Evolutionary conservation across 2,329 filamentous ascomycete genomes (phyloP).

Genomic region (Ophiostoma piceae): DNA sequence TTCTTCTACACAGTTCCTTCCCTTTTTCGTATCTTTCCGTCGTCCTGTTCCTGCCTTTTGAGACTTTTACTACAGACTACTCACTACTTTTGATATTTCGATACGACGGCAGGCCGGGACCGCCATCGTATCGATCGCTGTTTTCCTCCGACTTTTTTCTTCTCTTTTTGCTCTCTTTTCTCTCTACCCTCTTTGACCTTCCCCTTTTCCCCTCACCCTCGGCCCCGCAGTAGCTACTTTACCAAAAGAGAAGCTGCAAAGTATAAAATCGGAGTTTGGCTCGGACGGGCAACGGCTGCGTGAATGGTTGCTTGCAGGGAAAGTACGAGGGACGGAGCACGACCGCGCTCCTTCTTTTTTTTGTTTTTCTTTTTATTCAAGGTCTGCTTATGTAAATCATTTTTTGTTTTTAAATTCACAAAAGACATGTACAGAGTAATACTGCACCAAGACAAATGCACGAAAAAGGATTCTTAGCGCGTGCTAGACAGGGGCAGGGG

Average conservation of each 20-base stretch:
- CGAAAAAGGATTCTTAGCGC: constrained; percentile 3
- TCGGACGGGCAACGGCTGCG: background rate
- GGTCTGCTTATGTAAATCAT: background rate
- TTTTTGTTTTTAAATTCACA: too few relatives aligned
- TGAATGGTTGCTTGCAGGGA: background rate
- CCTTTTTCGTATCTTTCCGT: constrained; percentile 2
- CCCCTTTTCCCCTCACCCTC: constrained; percentile 14
- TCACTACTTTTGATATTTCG: background rate
- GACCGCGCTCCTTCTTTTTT: background rate
- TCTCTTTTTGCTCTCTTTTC: background rate
- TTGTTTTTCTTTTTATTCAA: too few relatives aligned
- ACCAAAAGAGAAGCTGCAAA: constrained; percentile 20
- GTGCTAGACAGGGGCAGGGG: constrained; percentile 14
- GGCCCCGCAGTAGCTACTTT: constrained; percentile 19
- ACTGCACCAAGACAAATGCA: too few relatives aligned
- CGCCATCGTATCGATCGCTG: background rate
- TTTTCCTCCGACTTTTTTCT: constrained; percentile 12
- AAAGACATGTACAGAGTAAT: too few relatives aligned
- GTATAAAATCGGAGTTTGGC: background rate
- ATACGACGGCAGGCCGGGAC: constrained; percentile 6
- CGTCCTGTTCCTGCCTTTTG: background rate
- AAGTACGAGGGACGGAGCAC: background rate
- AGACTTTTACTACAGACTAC: background rate
- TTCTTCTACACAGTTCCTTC: background rate
- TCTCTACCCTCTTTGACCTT: background rate